Evolutionary conservation across 2,329 filamentous ascomycete species (phyloP).

Genomic region (Byssoonygena ceratinophila): DNA sequence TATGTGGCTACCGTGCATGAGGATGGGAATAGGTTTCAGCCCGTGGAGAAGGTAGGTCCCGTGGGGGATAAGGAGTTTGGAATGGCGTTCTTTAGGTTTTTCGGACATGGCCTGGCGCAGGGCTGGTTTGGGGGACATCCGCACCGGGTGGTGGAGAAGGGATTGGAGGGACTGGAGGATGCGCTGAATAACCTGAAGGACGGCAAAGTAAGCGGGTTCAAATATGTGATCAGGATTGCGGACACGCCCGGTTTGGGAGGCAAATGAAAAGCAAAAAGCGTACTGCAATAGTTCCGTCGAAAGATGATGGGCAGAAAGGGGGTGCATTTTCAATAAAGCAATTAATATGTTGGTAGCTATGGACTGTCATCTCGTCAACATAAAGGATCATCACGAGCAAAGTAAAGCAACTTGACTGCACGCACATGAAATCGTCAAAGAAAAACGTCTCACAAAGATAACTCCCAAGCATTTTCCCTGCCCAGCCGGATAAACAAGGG

Average conservation of each 20-base stretch:
- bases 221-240: constrained; percentile 49
- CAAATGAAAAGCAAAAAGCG: too few relatives aligned
- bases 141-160: constrained; percentile 43
- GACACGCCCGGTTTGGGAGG: constrained; percentile 34
- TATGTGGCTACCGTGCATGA: constrained; percentile 27
- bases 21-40: constrained; percentile 17
- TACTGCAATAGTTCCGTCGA: too few relatives aligned
- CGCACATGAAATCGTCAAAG: not conserved
- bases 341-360: not conserved
- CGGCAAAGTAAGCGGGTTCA: constrained; percentile 52
- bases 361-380: not conserved
- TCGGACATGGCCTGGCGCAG: constrained; percentile 39
- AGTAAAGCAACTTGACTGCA: not conserved
- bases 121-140: constrained; percentile 44
- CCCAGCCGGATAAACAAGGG: not conserved
- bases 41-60: constrained; percentile 18
- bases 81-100: constrained; percentile 36
- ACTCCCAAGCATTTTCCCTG: not conserved
- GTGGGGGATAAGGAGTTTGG: constrained; percentile 36
- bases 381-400: not conserved
- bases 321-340: not conserved
- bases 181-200: constrained; percentile 47
- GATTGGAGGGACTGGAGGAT: constrained; percentile 38
- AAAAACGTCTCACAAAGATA: not conserved
- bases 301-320: not conserved